phyloP scores from a whole-genome alignment of 495 filamentous ascomycete species.

The Chaetomium fimeti region DNA sequence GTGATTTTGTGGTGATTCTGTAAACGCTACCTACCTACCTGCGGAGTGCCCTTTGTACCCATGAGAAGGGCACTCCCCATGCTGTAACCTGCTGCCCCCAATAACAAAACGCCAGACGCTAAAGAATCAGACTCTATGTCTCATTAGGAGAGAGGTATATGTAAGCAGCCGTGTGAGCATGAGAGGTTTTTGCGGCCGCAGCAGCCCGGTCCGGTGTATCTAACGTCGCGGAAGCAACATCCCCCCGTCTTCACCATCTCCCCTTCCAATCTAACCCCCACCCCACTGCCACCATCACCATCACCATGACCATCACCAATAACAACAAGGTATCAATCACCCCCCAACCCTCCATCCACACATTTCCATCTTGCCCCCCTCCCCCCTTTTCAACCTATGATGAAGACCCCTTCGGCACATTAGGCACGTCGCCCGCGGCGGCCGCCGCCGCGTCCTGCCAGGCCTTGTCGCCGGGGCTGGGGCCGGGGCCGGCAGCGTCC shows the following conservation, averaged over 20 bases:
- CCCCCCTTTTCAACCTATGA: conserved; percentile 1
- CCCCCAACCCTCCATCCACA: neutral
- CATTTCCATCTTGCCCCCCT: too few relatives aligned
- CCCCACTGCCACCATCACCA: neutral
- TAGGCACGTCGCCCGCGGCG: conserved; percentile 45
- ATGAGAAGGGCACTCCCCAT: too few relatives aligned
- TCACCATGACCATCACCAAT: neutral
- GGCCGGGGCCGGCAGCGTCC: too few relatives aligned
- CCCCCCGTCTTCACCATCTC: neutral
- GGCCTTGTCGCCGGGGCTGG: conserved; percentile 20
- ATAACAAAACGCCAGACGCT: neutral
- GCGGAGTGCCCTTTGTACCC: too few relatives aligned
- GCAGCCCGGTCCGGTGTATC: neutral
- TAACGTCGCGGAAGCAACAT: neutral
- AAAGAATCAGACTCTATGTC: conserved; percentile 12
- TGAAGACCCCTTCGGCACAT: conserved; percentile 39
- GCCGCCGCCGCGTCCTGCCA: conserved; percentile 32
- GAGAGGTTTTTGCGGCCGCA: neutral
- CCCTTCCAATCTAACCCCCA: neutral
- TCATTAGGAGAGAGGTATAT: conserved; percentile 15
- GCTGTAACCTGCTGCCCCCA: too few relatives aligned
- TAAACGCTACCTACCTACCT: too few relatives aligned
- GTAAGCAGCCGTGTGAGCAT: conserved; percentile 4
- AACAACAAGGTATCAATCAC: too few relatives aligned
- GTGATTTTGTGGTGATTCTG: too few relatives aligned